Evolutionary conservation across 768 basidiomycete genomes (phyloP), one percentile per base, ranked within the genome.

Genomic region (Leucocoprinus birnbaumii): DNA sequence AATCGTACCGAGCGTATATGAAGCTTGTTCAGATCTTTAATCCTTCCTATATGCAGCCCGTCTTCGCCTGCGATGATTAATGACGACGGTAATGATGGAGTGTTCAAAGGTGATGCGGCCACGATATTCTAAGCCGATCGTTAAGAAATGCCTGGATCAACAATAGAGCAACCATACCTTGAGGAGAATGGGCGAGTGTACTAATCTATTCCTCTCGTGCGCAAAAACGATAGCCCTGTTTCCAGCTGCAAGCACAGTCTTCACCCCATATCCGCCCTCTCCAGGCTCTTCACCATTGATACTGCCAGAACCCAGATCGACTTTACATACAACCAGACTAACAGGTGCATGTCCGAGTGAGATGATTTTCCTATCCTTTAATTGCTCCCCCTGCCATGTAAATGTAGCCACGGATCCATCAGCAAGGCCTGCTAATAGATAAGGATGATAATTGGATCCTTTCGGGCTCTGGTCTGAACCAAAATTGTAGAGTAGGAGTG

Each of bases 1-100:
- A 38, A 27, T 5, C 80, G 59, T 66, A 91, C 91, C 34, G 90
- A 81, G 53, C 85, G 84, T 44, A 95, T 84, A 61, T 95, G 89
- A 66, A 94, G 76, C 66, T 89, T 90, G 59, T 89, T 83, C 10
- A 92, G 72, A 56, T 87, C 80, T 27, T 74, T 71, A 11, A 92
- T 78, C 4, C 72, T 72, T 7, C 92, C 93, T 43, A 96, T 80
- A 46, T 80, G 69, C 14, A 94, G 67, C 0, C 77, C 72, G 4
- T 73, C 73, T 0, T 76, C 64, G 2, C 81, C 78, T 9, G 82
- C 82, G 41, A 93, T 66, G 19, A 89, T 62, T n/a, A 92, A 66
- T 1, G 84, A 80, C 0, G 76, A 72, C 21, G 69, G 66, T 69
- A 83, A 85, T 6, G 63, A 64, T 38, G 62, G 55, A 3, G 79